These are phyloP conservation scores for Melaleuca alternifolia DNA, from an alignment of 345 rosid species.

Conservation along the genomic window DNA sequence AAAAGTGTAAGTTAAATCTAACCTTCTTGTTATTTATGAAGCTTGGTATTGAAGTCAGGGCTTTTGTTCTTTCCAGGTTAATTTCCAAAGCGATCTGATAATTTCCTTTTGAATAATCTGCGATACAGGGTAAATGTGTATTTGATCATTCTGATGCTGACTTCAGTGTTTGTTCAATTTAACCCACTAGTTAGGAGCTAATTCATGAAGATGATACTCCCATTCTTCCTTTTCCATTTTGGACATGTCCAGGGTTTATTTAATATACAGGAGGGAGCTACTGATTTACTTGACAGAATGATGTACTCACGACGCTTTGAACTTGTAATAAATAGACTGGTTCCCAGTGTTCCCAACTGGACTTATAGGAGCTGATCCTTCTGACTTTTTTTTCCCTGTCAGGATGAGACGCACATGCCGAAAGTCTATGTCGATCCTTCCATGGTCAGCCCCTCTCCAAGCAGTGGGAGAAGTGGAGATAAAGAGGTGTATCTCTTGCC, in stretches of 20 bases:
- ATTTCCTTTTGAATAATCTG: background rate
- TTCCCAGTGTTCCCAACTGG: background rate
- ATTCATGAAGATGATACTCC: background rate
- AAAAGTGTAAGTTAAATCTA: slow-evolving; percentile 18
- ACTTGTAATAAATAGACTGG: background rate
- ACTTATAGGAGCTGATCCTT: background rate
- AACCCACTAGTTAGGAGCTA: background rate
- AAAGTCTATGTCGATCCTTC: slow-evolving; percentile 21
- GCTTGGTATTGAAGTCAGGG: background rate
- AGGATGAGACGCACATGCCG: background rate
- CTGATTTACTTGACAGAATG: background rate
- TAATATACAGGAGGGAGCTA: background rate
- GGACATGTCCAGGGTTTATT: background rate
- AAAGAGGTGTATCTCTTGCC: slow-evolving; percentile 48
- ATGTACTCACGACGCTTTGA: background rate
- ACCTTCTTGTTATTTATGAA: background rate
- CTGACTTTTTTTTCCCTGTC: background rate
- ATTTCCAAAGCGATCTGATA: background rate
- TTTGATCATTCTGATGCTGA: background rate
- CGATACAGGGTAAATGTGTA: background rate
- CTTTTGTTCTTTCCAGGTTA: background rate
- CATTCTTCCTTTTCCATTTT: background rate
- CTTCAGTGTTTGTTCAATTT: background rate
- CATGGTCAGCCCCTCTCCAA: slow-evolving; percentile 20
- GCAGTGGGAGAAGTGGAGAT: slow-evolving; percentile 15